These are phyloP conservation scores for Geotrichum australiense DNA, from an alignment of 1,139 yeast species.

Conservation along the genomic window DNA sequence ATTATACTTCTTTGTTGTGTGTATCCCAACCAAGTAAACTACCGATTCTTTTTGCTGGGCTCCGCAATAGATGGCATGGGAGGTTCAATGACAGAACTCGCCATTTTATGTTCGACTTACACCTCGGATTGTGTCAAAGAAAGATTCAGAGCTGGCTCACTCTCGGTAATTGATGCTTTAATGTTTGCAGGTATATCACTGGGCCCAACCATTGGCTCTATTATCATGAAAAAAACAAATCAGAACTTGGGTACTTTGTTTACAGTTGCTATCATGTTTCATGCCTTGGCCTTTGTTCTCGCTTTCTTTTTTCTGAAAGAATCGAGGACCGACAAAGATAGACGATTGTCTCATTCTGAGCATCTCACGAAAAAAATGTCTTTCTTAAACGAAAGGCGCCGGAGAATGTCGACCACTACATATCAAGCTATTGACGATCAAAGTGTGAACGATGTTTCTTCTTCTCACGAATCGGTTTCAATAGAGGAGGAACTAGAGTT, in stretches of 20 bases:
- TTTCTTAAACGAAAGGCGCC: conserved; percentile 10
- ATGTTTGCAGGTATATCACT: conserved; percentile 54
- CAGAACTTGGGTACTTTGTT: conserved; percentile 27
- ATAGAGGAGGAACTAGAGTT: background rate
- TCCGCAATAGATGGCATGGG: conserved; percentile 43
- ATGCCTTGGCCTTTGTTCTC: conserved; percentile 32
- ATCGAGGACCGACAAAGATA: conserved; percentile 45
- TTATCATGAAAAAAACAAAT: conserved; percentile 28
- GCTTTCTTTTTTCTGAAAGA: conserved; percentile 46
- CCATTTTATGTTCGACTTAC: conserved; percentile 53
- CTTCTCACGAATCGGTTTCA: background rate
- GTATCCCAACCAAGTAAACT: conserved; percentile 31
- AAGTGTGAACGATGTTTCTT: background rate
- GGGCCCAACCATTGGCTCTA: conserved; percentile 59
- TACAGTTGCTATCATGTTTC: conserved; percentile 24
- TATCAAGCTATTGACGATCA: too few species aligned
- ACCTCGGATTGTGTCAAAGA: conserved; percentile 59
- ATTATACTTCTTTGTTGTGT: conserved; percentile 25
- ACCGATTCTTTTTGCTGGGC: conserved; percentile 35
- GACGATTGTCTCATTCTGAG: conserved; percentile 37
- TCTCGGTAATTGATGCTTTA: conserved; percentile 53
- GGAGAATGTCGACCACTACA: conserved; percentile 9
- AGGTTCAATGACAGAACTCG: conserved; percentile 49
- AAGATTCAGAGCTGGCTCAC: conserved; percentile 44
- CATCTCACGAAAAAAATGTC: conserved; percentile 11